A percentile compares a stretch with the other conserved stretches of the same genome.
Conservation (phyloP, 495 filamentous ascomycete genomes). For the Xylaria telfairii region DNA sequence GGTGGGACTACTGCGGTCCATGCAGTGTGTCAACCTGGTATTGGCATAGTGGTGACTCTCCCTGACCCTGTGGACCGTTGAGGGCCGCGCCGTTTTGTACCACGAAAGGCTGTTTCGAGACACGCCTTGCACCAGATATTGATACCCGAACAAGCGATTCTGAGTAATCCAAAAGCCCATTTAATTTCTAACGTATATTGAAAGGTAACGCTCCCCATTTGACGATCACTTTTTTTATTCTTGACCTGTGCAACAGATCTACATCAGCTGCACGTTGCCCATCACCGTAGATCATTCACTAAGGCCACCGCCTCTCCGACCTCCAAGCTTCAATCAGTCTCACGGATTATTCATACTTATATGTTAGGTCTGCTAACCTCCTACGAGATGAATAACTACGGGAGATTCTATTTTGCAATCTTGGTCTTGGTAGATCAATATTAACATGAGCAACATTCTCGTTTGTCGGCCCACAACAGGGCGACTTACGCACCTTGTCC, state of each 20-base stretch:
- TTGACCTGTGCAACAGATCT: not conserved
- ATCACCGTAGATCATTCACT: not conserved
- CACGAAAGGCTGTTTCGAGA: not conserved
- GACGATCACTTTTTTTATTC: not conserved
- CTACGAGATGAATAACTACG: not conserved
- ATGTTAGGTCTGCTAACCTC: not conserved
- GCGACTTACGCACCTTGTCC: not conserved
- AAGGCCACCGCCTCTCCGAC: not conserved
- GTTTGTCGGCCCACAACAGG: conserved; percentile 2
- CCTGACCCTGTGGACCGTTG: not conserved
- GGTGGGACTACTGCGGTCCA: not conserved
- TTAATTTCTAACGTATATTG: not conserved
- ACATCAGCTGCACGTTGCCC: not conserved
- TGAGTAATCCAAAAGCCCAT: not conserved
- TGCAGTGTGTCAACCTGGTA: not conserved
- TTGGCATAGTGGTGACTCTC: not conserved
- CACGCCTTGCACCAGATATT: not conserved
- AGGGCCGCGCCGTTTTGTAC: not conserved
- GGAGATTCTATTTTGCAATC: not conserved
- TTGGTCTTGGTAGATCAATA: not conserved
- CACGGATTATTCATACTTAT: not conserved
- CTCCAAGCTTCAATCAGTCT: not conserved
- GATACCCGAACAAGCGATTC: not conserved
- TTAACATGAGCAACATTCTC: not conserved
- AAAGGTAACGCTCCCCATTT: not conserved